Percentiles rank a stretch among this genome's conserved stretches.
These are phyloP conservation scores for Cladosporium sp. DNA, from an alignment of 2,329 filamentous ascomycete genomes.

Conservation along the genomic window DNA sequence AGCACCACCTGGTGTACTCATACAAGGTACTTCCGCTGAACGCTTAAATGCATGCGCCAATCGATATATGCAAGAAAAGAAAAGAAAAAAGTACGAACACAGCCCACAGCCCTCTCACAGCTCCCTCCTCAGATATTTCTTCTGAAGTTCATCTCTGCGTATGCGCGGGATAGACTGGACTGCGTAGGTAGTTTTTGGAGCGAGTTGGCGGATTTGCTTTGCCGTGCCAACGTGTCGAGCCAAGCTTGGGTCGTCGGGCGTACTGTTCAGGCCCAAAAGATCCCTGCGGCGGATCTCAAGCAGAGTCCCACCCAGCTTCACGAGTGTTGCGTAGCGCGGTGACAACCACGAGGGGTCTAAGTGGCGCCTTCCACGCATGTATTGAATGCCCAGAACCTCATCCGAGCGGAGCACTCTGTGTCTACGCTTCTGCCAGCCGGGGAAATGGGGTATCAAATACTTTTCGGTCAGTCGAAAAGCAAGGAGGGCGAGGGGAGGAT, in stretches of 20 bases:
- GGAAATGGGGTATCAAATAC: slow-evolving; percentile 73
- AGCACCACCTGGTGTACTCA: too few relatives aligned
- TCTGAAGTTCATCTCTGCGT: slow-evolving; percentile 26
- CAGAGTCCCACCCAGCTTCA: slow-evolving; percentile 37
- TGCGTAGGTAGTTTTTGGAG: slow-evolving; percentile 38
- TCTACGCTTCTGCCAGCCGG: slow-evolving; percentile 57
- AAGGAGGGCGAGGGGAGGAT: slow-evolving; percentile 50
- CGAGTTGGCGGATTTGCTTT: slow-evolving; percentile 29
- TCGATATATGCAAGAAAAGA: too few relatives aligned
- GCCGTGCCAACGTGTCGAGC: slow-evolving; percentile 26
- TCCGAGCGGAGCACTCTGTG: background rate
- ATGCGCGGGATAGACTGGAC: slow-evolving; percentile 42
- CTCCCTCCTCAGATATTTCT: slow-evolving; percentile 7
- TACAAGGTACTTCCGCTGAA: too few relatives aligned
- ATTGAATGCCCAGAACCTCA: slow-evolving; percentile 22
- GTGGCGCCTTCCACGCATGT: too few relatives aligned
- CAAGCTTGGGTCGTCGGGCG: slow-evolving; percentile 16
- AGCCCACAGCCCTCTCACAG: background rate
- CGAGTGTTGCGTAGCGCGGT: slow-evolving; percentile 42
- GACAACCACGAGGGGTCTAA: slow-evolving; percentile 27
- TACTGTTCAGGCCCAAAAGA: slow-evolving; percentile 20
- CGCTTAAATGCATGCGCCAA: too few relatives aligned
- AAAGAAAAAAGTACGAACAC: too few relatives aligned
- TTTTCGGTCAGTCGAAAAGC: slow-evolving; percentile 74
- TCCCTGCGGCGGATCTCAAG: slow-evolving; percentile 34